Percentiles rank a stretch among this genome's conserved stretches.
phyloP scores from a whole-genome alignment of 495 filamentous ascomycete species.

The Neurospora sp. region DNA sequence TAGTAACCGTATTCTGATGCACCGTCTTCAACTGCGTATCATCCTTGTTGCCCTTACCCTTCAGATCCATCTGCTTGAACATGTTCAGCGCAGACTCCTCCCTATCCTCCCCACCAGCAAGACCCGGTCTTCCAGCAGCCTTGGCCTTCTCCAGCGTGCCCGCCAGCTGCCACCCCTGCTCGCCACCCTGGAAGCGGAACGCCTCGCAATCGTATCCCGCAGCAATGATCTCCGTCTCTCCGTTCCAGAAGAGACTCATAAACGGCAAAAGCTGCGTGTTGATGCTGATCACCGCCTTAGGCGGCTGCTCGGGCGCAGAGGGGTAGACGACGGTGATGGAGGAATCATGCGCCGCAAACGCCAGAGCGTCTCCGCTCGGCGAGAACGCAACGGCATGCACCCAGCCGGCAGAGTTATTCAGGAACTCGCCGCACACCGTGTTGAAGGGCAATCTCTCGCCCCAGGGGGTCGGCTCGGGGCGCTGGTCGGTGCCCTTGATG shows the following conservation, averaged over 20 bases:
- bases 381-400: conserved; percentile 86
- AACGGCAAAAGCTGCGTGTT: conserved; percentile 85
- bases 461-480: conserved; percentile 85
- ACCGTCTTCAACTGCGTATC: conserved; percentile 92
- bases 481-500: conserved; percentile 84
- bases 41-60: conserved; percentile 68
- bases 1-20: conserved; percentile 94
- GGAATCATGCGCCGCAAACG: conserved; percentile 89
- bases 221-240: conserved; percentile 87
- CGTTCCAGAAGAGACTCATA: conserved; percentile 83
- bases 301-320: conserved; percentile 81
- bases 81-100: conserved; percentile 86
- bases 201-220: conserved; percentile 96
- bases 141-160: conserved; percentile 70
- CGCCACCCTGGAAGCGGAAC: conserved; percentile 76
- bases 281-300: conserved; percentile 77
- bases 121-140: conserved; percentile 39
- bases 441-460: conserved; percentile 94
- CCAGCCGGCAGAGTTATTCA: conserved; percentile 95
- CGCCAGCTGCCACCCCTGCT: conserved; percentile 73
- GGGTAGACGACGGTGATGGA: conserved; percentile 95
- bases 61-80: conserved; percentile 98
- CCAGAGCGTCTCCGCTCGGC: conserved; percentile 80
- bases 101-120: conserved; percentile 25
- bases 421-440: conserved; percentile 91